Evolutionary conservation across 441 rosid genomes (phyloP), one percentile per base, ranked within the genome.

Genomic region (Codiaeum variegatum): DNA sequence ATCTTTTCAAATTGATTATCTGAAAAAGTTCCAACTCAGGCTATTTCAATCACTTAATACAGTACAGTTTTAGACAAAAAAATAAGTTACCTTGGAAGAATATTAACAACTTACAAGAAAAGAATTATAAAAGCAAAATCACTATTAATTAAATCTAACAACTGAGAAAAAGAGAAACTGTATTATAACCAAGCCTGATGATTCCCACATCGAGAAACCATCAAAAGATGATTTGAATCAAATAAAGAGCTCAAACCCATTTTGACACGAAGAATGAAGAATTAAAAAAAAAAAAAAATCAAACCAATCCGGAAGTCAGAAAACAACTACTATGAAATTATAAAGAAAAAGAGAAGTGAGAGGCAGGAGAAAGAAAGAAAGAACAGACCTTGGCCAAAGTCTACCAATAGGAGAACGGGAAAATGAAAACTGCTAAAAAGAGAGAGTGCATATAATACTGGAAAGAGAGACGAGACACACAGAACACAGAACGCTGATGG

Each of bases 1-100:
- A 88, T 90, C 82, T 81, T 67, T n/a, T 7, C 32, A 6, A 12
- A 65, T n/a, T 28, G 72, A 59, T 72, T 70, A 58, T 38, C 76
- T 75, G 76, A 31, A 65, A 11, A 26, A 18, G 0, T 36, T 60
- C 34, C 49, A 49, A 51, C 46, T 34, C n/a, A 24, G 24, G 18
- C 40, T 55, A 60, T 21, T 18, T 74, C 59, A 34, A 77, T 49
- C n/a, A 52, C 55, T 42, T 28, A 0, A 31, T 0, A 6, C 42
- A 13, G 54, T 32, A 24, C 59, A 40, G 21, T 9, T 11, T 13
- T n/a, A 51, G 3, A 36, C 5, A 13, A 47, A 26, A 47, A 26
- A 28, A 7, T 26, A 19, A 38, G 18, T 6, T 21, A 40, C 4
- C 67, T 24, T 62, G 6, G 13, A 47, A 36, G 9, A 29, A 42